Evolutionary conservation across 345 rosid genomes (phyloP), one percentile per base, ranked within the genome.

Genomic region (Laguncularia racemosa): DNA sequence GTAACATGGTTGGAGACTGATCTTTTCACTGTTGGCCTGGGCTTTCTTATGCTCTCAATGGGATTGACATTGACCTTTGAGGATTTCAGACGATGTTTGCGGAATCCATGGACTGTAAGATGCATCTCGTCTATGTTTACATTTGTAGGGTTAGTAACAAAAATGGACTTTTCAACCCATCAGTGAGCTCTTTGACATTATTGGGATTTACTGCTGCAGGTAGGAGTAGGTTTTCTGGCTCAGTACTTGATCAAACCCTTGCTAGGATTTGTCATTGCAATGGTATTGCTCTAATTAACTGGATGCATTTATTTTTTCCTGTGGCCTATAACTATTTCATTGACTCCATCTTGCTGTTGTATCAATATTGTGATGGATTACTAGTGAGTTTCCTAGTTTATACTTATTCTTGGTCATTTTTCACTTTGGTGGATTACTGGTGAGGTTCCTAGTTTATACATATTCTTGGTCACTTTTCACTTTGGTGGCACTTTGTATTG

Each of bases 1-100:
- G 96, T 92, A 58, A 86, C 97, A 45, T 92, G 98, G 97, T 72
- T 92, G 59, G 81, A 89, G 73, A 92, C 91, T 15, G 95, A 92
- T 61, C 88, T 86, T 38, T 92, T 89, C 78, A 92, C 98, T 40
- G 48, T 83, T 47, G 88, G 89, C 63, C 75, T 92, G 49, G 98
- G 97, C 48, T 89, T 93, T 68, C 99, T 93, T 55, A 89, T 89
- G 99, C 96, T 89, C 57, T 93, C 97, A 56, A 93, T 93, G 99
- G 99, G 96, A 57, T 76, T 93, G 72, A 93, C 96, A 21, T 72
- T 89, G 79, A 89, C 84, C 2, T 93, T 93, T 66, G 95, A 89
- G 54, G 95, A 93, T 72, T 93, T 93, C 73, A 81, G 85, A 73
- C 68, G 88, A 50, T 89, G 99, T 68, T 76, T 89, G 60, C 84